Percentiles rank a stretch among this genome's conserved stretches.
Evolutionary conservation across 2,329 filamentous ascomycete genomes (phyloP).

Genomic region (Trichoderma arundinaceum): DNA sequence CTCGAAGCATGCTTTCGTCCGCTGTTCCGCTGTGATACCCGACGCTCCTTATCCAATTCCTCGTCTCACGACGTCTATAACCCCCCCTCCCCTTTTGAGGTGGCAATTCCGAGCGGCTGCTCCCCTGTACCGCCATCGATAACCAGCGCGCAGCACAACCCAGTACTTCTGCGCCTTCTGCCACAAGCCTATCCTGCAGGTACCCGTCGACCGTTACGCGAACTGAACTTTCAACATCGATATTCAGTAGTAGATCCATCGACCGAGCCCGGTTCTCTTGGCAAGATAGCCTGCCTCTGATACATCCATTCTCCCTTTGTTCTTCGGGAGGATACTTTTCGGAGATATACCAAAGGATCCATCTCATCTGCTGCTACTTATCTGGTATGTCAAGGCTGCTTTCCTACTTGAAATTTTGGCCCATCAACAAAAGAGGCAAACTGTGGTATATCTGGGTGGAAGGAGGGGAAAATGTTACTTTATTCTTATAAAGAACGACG

Average conservation of each 20-base stretch:
- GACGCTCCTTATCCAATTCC: conserved; percentile 19
- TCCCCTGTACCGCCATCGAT: conserved; percentile 31
- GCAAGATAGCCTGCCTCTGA: neutral
- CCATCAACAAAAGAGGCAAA: neutral
- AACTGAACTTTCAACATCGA: conserved; percentile 19
- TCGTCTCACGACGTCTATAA: conserved; percentile 10
- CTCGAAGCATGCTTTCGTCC: conserved; percentile 25
- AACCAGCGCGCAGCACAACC: conserved; percentile 32
- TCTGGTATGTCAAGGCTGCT: conserved; percentile 15
- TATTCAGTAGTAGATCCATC: neutral
- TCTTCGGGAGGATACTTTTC: neutral
- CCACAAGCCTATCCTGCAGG: conserved; percentile 38
- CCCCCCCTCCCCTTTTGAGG: conserved; percentile 3
- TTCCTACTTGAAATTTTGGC: neutral
- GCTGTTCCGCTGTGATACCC: conserved; percentile 24
- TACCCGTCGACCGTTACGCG: conserved; percentile 38
- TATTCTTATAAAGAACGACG: no score
- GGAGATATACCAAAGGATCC: neutral
- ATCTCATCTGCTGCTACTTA: neutral
- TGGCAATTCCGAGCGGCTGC: conserved; percentile 29
- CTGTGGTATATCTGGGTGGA: neutral
- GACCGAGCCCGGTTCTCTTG: neutral
- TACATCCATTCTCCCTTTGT: neutral
- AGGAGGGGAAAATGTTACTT: no score
- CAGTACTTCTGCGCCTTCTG: conserved; percentile 34